Evolutionary conservation across 192 early-diverging fungal genomes (phyloP), one percentile per base, ranked within the genome.

Genomic region (Umbelopsis ramanniana): DNA sequence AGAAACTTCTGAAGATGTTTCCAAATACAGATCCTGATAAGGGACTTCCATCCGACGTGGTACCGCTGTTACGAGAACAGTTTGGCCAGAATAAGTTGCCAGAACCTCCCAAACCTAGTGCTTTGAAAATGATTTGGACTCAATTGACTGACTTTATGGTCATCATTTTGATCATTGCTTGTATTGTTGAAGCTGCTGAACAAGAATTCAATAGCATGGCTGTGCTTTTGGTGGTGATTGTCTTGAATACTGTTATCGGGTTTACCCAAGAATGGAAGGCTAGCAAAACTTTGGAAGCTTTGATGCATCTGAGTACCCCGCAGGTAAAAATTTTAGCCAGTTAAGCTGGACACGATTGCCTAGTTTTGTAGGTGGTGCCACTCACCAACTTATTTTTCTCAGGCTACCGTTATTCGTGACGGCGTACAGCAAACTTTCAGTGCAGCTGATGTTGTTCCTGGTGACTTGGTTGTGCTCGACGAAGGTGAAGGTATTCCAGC

Each of bases 111-210:
- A 83, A 85, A 43, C 85, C 90, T 2, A 82, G 78, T 6, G 70
- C 77, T n/a, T 77, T 88, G 50, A 89, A 83, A 72, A 95, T 98
- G 86, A 74, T 98, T 11, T 93, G 92, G 89, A 84, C 83, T n/a
- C 96, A 98, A 79, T 76, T 97, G 47, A 94, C 93, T 2, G 95
- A 98, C 70, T 91, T 96, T 72, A 98, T 98, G 92, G 91, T 98
- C 50, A 52, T 98, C 48, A 91, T 98, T 66, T 84, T 98, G 46
- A 82, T 94, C 52, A 86, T 87, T 7, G 94, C 92, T 0, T 87
- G 92, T 38, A 80, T 96, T 46, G 87, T 93, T 35, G 94, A 94
- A 67, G 96, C 90, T 0, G 91, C 93, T 22, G 85, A 90, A 24
- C 86, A 93, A 23, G 74, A 72, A 24, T 72, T 72, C 57, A 72